A percentile compares a stretch with the other conserved stretches of the same genome.
These are phyloP conservation scores for Hypoxylon sp. DNA, from an alignment of 2,329 filamentous ascomycete species.

Conservation along the genomic window DNA sequence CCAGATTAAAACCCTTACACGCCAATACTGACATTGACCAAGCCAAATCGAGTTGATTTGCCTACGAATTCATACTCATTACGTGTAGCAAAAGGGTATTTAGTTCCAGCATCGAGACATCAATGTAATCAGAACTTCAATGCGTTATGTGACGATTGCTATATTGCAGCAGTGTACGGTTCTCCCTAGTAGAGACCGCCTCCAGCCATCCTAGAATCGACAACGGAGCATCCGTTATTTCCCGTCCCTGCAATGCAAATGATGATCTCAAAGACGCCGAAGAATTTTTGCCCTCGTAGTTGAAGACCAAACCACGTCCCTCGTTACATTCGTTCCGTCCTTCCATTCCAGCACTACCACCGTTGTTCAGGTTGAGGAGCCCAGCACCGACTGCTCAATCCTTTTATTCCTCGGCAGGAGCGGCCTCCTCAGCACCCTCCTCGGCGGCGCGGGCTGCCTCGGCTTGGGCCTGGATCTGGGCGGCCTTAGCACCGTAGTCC, in stretches of 20 bases:
- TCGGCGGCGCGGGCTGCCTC: slow-evolving; percentile 70
- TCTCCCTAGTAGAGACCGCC: slow-evolving; percentile 31
- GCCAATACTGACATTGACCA: background rate
- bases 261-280: slow-evolving; percentile 52
- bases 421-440: slow-evolving; percentile 68
- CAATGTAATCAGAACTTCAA: slow-evolving; percentile 1
- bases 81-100: slow-evolving; percentile 3
- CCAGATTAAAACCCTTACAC: background rate
- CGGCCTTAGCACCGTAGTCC: slow-evolving; percentile 97
- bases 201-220: slow-evolving; percentile 43
- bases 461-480: slow-evolving; percentile 74
- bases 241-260: slow-evolving; percentile 49
- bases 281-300: slow-evolving; percentile 38
- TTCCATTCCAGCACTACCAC: slow-evolving; percentile 25
- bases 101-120: background rate
- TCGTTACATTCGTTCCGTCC: slow-evolving; percentile 23
- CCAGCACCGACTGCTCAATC: slow-evolving; percentile 57
- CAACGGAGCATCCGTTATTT: slow-evolving; percentile 40
- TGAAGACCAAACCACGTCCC: slow-evolving; percentile 33
- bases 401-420: slow-evolving; percentile 63
- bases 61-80: background rate
- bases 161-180: slow-evolving; percentile 42
- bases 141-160: slow-evolving; percentile 35
- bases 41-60: background rate
- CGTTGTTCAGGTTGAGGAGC: slow-evolving; percentile 49